Evolutionary conservation across 257 asterid genomes (phyloP).

Genomic region (Perilla frutescens): DNA sequence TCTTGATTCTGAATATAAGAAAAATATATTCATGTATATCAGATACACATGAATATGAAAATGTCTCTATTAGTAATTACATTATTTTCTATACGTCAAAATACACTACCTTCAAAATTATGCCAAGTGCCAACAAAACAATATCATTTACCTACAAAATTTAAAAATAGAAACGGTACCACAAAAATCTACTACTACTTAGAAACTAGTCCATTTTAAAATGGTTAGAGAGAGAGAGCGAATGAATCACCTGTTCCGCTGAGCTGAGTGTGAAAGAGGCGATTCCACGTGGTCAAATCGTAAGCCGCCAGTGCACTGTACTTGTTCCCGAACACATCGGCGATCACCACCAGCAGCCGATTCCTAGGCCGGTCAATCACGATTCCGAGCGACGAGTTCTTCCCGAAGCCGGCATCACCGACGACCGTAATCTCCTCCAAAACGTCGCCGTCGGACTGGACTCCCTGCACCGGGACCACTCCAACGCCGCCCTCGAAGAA

Average conservation of each 20-base stretch:
- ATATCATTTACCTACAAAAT: no score
- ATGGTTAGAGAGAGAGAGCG: constrained; percentile 7
- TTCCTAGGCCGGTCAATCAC: constrained; percentile 83
- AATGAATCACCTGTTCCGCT: constrained; percentile 71
- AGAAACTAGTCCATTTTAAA: neutral
- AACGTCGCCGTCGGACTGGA: constrained; percentile 24
- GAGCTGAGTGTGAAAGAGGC: constrained; percentile 76
- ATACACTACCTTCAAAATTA: no score
- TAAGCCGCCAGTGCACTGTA: constrained; percentile 85
- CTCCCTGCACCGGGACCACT: constrained; percentile 47
- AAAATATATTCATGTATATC: no score
- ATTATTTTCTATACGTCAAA: no score
- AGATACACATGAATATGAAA: no score
- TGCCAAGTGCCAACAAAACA: no score
- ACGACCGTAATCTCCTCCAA: constrained; percentile 70
- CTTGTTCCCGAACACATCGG: constrained; percentile 67
- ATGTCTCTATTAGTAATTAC: no score
- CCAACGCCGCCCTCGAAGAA: constrained; percentile 88
- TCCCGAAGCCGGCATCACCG: constrained; percentile 59
- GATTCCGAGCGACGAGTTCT: constrained; percentile 81
- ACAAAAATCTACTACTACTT: no score
- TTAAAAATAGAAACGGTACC: no score
- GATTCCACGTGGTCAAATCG: constrained; percentile 76
- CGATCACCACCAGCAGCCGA: constrained; percentile 66
- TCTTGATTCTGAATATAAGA: no score